These are phyloP conservation scores for Pholiota adiposa DNA, from an alignment of 1,284 basidiomycete species.

Conservation along the genomic window DNA sequence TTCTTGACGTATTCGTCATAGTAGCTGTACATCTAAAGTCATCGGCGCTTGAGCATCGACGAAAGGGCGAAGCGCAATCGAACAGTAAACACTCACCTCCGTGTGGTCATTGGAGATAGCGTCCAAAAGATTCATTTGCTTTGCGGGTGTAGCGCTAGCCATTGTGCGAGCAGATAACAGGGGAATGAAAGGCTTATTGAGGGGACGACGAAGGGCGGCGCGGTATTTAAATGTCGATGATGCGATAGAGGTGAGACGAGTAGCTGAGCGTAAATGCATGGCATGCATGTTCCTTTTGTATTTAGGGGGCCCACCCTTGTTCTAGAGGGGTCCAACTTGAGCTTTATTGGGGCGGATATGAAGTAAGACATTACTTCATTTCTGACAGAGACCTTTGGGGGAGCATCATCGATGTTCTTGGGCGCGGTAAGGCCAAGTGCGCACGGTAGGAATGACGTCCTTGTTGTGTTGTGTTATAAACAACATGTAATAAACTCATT, in stretches of 20 bases:
- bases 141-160: no score
- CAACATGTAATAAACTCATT: no score
- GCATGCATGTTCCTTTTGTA: no score
- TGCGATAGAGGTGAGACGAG: not conserved
- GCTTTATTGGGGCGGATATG: not conserved
- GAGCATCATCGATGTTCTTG: no score
- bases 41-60: not conserved
- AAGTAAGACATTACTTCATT: slow-evolving; percentile 1
- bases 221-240: not conserved
- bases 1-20: slow-evolving; percentile 55
- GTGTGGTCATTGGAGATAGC: slow-evolving; percentile 30
- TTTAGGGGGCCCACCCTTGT: no score
- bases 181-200: not conserved
- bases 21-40: slow-evolving; percentile 45
- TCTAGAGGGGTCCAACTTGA: no score
- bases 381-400: no score
- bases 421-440: no score
- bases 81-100: slow-evolving; percentile 24
- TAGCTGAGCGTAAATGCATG: not conserved
- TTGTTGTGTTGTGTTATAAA: no score
- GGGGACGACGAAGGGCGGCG: no score
- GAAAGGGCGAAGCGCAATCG: no score
- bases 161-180: slow-evolving; percentile 12
- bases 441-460: no score
- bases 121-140: slow-evolving; percentile 17